phyloP scores from a whole-genome alignment of 164 flowering plant species.

The Warburgia ugandensis region DNA sequence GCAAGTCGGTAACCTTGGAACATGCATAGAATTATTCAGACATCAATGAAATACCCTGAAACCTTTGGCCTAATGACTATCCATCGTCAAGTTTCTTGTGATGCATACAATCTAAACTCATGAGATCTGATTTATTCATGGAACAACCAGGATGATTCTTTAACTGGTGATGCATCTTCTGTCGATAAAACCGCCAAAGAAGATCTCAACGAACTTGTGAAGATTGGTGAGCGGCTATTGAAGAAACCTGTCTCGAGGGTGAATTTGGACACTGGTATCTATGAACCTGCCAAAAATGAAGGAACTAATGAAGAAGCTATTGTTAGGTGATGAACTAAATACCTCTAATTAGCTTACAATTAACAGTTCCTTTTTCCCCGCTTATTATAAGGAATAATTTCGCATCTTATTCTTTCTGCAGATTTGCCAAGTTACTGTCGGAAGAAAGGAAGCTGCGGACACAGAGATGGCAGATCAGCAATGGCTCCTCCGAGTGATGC shows the following conservation, averaged over 20 bases:
- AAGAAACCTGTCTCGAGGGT: conserved; percentile 17
- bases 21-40: too few species aligned
- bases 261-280: conserved; percentile 18
- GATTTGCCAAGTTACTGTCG: conserved; percentile 8
- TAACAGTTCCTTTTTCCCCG: too few species aligned
- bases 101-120: too few species aligned
- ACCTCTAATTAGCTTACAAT: background rate
- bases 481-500: background rate
- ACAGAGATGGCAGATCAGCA: background rate
- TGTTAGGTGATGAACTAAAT: conserved; percentile 11
- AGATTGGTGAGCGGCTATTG: conserved; percentile 15
- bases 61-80: too few species aligned
- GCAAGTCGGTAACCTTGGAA: too few species aligned
- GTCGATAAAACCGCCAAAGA: conserved; percentile 14
- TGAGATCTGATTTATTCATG: too few species aligned
- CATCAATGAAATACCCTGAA: too few species aligned
- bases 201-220: conserved; percentile 15
- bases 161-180: conserved; percentile 7
- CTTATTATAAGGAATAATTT: background rate
- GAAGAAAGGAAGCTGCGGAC: conserved; percentile 5
- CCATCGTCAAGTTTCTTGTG: too few species aligned
- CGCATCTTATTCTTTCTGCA: background rate
- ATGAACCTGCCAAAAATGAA: conserved; percentile 7
- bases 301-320: conserved; percentile 22
- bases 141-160: conserved; percentile 15